These are phyloP conservation scores for Diaporthe caulivora DNA, from an alignment of 2,329 filamentous ascomycete genomes.

Conservation along the genomic window DNA sequence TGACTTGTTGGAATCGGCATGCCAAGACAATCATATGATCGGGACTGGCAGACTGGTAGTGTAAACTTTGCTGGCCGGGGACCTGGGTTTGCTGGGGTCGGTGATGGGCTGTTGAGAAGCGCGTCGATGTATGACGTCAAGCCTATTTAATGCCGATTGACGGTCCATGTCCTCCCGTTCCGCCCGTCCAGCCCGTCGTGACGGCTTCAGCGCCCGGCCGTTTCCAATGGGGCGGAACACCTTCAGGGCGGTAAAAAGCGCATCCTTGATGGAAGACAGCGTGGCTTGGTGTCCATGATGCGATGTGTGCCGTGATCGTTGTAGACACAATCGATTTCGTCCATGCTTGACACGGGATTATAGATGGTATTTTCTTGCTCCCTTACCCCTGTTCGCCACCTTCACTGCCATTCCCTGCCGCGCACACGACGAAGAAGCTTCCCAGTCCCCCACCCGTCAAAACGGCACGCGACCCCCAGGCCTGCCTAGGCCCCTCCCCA, in stretches of 20 bases:
- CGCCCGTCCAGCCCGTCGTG: background rate
- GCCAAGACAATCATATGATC: conserved; percentile 29
- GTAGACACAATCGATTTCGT: background rate
- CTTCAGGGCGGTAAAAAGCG: background rate
- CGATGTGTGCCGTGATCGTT: background rate
- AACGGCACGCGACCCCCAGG: conserved; percentile 25
- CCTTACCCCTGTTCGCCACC: background rate
- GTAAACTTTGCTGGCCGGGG: background rate
- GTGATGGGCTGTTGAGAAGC: background rate
- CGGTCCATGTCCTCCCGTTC: background rate
- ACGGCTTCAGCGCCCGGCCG: conserved; percentile 6
- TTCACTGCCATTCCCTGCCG: background rate
- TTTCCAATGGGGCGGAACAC: background rate
- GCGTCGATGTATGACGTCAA: conserved; percentile 33
- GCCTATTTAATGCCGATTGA: conserved; percentile 22
- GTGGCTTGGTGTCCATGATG: conserved; percentile 22
- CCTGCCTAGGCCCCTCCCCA: no score
- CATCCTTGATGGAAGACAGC: background rate
- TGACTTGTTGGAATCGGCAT: conserved; percentile 11
- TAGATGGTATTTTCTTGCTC: no score
- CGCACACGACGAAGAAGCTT: background rate
- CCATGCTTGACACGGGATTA: no score
- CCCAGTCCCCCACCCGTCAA: conserved; percentile 19
- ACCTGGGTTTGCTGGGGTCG: background rate
- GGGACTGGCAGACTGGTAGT: background rate